Conservation (phyloP, 2,329 filamentous ascomycete genomes). For the Cryphonectria carpinicola region DNA sequence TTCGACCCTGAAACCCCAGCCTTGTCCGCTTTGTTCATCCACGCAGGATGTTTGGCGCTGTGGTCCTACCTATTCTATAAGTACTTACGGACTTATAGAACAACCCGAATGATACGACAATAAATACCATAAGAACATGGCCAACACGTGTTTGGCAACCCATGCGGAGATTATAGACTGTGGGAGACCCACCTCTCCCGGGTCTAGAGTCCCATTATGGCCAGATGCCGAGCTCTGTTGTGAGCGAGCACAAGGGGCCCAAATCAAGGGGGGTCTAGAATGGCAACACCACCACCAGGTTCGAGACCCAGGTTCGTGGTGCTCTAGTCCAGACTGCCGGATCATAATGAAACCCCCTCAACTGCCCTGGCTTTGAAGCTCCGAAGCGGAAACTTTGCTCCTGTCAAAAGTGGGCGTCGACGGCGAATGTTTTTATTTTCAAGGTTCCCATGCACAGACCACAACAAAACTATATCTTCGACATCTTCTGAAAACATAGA, state of each 20-base stretch:
- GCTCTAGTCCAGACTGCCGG: neutral
- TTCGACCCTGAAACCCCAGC: neutral
- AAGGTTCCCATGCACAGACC: slow-evolving; percentile 1
- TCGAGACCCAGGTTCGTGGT: neutral
- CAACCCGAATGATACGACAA: neutral
- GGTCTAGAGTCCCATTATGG: neutral
- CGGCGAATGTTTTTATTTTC: neutral
- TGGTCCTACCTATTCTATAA: no score
- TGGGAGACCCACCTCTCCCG: neutral
- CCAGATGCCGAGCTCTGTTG: neutral
- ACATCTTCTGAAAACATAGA: neutral
- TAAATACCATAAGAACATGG: neutral
- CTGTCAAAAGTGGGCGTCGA: neutral
- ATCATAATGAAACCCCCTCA: neutral
- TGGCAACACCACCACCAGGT: neutral
- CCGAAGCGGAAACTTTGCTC: neutral
- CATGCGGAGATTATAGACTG: neutral
- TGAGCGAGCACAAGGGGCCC: neutral
- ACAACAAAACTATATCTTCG: neutral
- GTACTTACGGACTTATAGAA: neutral
- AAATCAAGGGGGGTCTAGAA: neutral
- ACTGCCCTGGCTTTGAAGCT: neutral
- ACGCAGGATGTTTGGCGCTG: no score
- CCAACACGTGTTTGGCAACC: neutral
- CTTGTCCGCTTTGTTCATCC: no score